Conservation (phyloP, 495 filamentous ascomycete species). For the Rhypophila decipiens region DNA sequence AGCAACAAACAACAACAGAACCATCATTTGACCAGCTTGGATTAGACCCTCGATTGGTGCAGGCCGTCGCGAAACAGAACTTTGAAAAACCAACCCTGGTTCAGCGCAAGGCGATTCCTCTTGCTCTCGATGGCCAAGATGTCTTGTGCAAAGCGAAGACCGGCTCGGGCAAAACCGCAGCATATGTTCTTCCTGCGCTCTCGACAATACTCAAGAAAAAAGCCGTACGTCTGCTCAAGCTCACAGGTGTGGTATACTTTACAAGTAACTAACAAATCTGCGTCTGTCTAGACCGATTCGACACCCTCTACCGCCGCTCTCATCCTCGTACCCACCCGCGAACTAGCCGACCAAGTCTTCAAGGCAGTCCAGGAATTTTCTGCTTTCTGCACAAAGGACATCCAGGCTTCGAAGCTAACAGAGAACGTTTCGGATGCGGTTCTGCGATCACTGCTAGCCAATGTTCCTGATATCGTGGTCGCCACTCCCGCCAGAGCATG, state of each 20-base stretch:
- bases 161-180: conserved; percentile 93
- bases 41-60: conserved; percentile 78
- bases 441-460: conserved; percentile 77
- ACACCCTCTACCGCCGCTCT: conserved; percentile 52
- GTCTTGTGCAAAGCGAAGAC: conserved; percentile 87
- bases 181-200: conserved; percentile 86
- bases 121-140: conserved; percentile 86
- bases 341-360: conserved; percentile 85
- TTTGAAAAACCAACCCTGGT: conserved; percentile 80
- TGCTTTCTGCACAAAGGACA: conserved; percentile 74
- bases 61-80: conserved; percentile 76
- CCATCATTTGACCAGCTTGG: conserved; percentile 52
- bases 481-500: conserved; percentile 78
- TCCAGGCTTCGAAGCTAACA: conserved; percentile 76
- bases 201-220: conserved; percentile 75
- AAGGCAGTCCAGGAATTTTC: conserved; percentile 66
- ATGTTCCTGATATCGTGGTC: conserved; percentile 80
- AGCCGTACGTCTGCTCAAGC: conserved; percentile 42
- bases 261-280: neutral
- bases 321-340: conserved; percentile 88
- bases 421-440: conserved; percentile 84
- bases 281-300: conserved; percentile 22
- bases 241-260: too few species aligned
- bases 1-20: conserved; percentile 13
- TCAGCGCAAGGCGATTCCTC: conserved; percentile 79